These are phyloP conservation scores for Fusarium sp. DNA, from an alignment of 2,329 filamentous ascomycete species.

Conservation along the genomic window DNA sequence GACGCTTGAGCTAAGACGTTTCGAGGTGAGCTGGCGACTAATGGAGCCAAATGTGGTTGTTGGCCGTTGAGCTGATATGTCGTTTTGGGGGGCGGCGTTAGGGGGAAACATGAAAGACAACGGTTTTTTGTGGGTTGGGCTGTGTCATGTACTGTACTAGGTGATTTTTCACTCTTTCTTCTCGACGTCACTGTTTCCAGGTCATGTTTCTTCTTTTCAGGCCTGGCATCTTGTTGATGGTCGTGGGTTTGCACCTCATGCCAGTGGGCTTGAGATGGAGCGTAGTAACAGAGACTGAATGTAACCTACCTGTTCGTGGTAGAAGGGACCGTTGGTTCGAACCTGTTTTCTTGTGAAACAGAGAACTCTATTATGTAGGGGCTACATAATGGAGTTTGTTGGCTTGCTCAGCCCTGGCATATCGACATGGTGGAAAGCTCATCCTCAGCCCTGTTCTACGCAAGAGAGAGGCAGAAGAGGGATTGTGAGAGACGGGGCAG, in stretches of 20 bases:
- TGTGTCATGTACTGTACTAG: constrained; percentile 24
- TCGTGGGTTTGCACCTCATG: neutral
- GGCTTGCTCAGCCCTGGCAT: constrained; percentile 27
- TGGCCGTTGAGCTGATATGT: constrained; percentile 46
- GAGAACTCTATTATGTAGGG: constrained; percentile 13
- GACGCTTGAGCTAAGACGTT: constrained; percentile 37
- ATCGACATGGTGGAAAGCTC: constrained; percentile 23
- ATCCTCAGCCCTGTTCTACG: constrained; percentile 21
- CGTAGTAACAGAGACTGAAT: neutral
- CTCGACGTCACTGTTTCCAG: constrained; percentile 35
- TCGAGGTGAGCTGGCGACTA: constrained; percentile 35
- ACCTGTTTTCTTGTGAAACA: constrained; percentile 33
- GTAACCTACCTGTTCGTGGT: neutral
- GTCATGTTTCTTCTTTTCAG: constrained; percentile 23
- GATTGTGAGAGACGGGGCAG: neutral
- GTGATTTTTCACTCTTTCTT: constrained; percentile 12
- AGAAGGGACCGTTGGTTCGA: constrained; percentile 11
- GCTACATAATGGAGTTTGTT: constrained; percentile 30
- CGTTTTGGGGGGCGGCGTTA: constrained; percentile 38
- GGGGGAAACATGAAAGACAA: constrained; percentile 41
- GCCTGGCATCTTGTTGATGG: neutral
- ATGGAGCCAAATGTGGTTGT: constrained; percentile 38
- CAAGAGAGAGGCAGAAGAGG: constrained; percentile 4
- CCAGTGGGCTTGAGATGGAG: neutral
- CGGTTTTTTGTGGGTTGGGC: constrained; percentile 47